Base-by-base conservation (phyloP, 768 basidiomycete genomes). In the Mycena capillaripes region DNA sequence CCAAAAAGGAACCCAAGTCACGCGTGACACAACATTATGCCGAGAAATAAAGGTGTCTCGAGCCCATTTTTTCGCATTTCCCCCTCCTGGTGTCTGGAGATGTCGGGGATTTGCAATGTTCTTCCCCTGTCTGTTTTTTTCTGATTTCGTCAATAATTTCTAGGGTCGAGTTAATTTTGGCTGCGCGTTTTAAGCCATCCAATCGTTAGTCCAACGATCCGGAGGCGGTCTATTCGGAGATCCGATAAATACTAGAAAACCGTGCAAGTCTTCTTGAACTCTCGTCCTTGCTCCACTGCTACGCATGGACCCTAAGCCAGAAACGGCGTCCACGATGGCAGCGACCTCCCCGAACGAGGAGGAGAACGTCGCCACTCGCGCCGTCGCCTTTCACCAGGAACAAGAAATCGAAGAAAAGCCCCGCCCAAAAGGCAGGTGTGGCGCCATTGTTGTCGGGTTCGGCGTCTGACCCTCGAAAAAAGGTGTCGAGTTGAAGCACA, bases 371-470 rank as follows among this genome's bases (percentile, higher is more conserved):
- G 79, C 81, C 34, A 74, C 78, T 25, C 87, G 89, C 53, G 83
- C 86, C 19, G 87, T 91, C 46, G 89, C 84, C 34, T 90, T 90
- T 77, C 88, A 88, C 29, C 81, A 84, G 23, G 84, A 85, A 57
- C 77, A 80, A 44, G 80, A 72, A 29, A 74, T 77, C 64, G 86
- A 87, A 67, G 86, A 87, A 69, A 87, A 87, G 78, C 70, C 76
- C 62, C 87, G 89, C 55, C 88, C 88, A 40, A 86, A 86, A 71
- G 90, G 90, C 17, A 85, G 86, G 57, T 44, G 19, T 59, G 34
- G 42, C 48, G 10, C 29, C 30, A 42, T 56, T 36, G 6, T 44
- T n/a, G 4, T 53, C 14, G 58, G 14, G 14, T 14, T 1, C 40
- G 12, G 19, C 29, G 34, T 61, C 19, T 72, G 48, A 72, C 59